Percentiles rank a stretch among this genome's conserved stretches.
Conservation (phyloP, 495 filamentous ascomycete species). For the Talaromyces nanjingensis region DNA sequence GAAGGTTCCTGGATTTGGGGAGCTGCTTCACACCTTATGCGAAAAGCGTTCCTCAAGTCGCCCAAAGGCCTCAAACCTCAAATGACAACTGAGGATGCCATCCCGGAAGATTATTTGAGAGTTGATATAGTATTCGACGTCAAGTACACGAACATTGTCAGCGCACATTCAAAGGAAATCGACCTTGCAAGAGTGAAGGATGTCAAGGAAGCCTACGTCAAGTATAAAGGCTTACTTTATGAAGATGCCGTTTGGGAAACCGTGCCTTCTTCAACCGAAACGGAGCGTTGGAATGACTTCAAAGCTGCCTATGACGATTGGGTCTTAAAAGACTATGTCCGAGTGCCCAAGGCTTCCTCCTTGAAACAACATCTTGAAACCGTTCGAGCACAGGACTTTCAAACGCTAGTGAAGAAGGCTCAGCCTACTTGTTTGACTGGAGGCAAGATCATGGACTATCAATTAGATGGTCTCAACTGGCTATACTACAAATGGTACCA, state of each 20-base stretch:
- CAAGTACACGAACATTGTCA: conserved; percentile 44
- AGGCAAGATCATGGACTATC: conserved; percentile 87
- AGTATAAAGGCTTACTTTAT: conserved; percentile 92
- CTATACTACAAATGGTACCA: conserved; percentile 85
- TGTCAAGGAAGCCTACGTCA: conserved; percentile 67
- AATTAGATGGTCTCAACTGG: conserved; percentile 93
- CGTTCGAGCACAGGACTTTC: conserved; percentile 59
- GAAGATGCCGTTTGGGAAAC: conserved; percentile 87
- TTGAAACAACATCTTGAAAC: conserved; percentile 55
- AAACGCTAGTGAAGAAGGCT: conserved; percentile 54
- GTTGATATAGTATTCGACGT: conserved; percentile 86
- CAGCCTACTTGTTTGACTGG: conserved; percentile 71
- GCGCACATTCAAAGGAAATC: conserved; percentile 45
- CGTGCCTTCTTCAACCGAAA: conserved; percentile 61
- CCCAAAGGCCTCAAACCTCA: conserved; percentile 57
- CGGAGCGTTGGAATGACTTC: conserved; percentile 74
- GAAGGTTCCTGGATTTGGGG: conserved; percentile 86
- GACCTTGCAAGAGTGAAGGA: conserved; percentile 63
- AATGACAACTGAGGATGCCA: conserved; percentile 67
- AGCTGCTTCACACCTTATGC: conserved; percentile 53
- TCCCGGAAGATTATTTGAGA: conserved; percentile 75
- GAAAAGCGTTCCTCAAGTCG: conserved; percentile 65
- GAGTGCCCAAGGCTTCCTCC: conserved; percentile 40
- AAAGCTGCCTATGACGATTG: conserved; percentile 76
- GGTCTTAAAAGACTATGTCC: conserved; percentile 65